Evolutionary conservation across 352 stramenopile species (phyloP).

Genomic region (Globisporangium mamillatum): DNA sequence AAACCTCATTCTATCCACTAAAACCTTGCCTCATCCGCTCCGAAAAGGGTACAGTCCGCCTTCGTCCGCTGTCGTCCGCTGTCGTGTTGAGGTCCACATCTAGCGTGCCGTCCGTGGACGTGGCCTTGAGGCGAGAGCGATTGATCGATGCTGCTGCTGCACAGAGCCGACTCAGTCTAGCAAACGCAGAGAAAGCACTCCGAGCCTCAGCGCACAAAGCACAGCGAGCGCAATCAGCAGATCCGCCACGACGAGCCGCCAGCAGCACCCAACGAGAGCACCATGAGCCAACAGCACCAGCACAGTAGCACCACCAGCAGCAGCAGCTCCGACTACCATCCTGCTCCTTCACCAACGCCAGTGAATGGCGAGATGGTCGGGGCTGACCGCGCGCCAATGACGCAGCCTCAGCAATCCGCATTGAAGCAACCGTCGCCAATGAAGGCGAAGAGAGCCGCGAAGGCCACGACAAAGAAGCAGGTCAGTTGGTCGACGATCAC

Average conservation of each 20-base stretch:
- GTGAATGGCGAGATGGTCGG: constrained; percentile 2
- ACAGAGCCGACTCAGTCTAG: constrained; percentile 8
- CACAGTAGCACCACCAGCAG: neutral
- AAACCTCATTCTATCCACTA: neutral
- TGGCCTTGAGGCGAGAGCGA: neutral
- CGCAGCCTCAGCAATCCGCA: neutral
- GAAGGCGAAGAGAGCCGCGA: constrained; percentile 3
- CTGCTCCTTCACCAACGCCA: neutral
- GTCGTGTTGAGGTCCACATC: constrained; percentile 9
- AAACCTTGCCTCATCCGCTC: neutral
- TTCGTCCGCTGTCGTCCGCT: neutral
- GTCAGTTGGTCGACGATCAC: constrained; percentile 47
- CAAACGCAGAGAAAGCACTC: constrained; percentile 12
- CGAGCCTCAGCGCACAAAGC: neutral
- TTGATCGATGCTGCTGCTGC: constrained; percentile 6
- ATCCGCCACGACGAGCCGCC: neutral
- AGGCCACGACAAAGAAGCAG: constrained; percentile 20
- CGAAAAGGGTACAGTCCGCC: neutral
- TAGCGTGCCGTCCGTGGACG: neutral
- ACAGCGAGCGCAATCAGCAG: neutral
- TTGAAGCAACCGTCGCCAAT: constrained; percentile 1
- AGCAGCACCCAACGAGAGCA: neutral
- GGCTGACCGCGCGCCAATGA: neutral
- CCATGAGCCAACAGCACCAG: neutral
- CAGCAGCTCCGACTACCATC: neutral